Evolutionary conservation across 768 basidiomycete genomes (phyloP), one percentile per base, ranked within the genome.

Genomic region (Leccinum variicolor): DNA sequence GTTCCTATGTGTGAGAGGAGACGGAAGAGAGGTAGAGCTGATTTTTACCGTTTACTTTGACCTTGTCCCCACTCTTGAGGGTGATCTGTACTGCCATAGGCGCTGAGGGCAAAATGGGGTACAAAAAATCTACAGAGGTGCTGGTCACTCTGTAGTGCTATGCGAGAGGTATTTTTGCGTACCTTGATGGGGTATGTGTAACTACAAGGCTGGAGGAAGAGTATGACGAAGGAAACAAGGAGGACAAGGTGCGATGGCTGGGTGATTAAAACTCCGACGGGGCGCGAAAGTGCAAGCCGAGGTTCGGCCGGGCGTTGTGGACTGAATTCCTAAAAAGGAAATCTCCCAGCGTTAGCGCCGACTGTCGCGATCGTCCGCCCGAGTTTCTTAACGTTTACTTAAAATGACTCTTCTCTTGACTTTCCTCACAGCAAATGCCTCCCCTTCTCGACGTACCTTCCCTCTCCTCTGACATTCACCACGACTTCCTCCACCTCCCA

Each of bases 41-140:
- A 64, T 61, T 73, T 73, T 78, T 84, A 93, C 91, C 91, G 77
- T 93, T 93, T 56, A 90, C 77, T 84, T 88, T 90, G 69, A 93
- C 87, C 71, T 84, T 82, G 68, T 91, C 89, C 59, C 90, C 90
- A 66, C 83, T 90, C 82, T 87, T 90, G 79, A 92, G 86, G 55
- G 84, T 77, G 64, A 82, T 68, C 63, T 73, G 75, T 53, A 56
- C 62, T 43, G 68, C 61, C 69, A 73, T 73, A 61, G 53, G 39
- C 58, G 62, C 57, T 39, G 50, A 51, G 51, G 50, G 45, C 39
- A 50, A 63, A 55, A 69, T 53, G 52, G 66, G 15, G 56, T 51
- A 48, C 60, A 61, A 72, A 72, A 72, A 72, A 72, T 72, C 65
- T 57, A 43, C 59, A 7, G 23, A 39, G 28, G 46, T 50, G 50